phyloP scores from a whole-genome alignment of 768 basidiomycete species.

The Boletus pseudopeckii region DNA sequence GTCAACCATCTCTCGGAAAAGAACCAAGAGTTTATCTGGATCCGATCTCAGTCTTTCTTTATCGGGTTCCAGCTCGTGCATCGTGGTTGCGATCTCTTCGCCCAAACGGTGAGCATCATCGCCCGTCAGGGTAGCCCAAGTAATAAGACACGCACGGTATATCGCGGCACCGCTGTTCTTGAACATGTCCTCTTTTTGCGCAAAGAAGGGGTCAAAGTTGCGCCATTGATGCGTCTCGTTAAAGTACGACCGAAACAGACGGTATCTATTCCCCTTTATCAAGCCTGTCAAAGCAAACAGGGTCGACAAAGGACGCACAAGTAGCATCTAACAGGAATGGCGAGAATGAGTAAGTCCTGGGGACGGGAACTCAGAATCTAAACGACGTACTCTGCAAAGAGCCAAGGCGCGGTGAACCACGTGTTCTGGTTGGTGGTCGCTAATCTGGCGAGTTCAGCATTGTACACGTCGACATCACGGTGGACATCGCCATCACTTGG shows the following conservation, averaged over 20 bases:
- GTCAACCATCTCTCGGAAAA: conserved; percentile 85
- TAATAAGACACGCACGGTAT: conserved; percentile 50
- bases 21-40: conserved; percentile 50
- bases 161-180: conserved; percentile 74
- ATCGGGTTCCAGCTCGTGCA: conserved; percentile 60
- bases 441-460: conserved; percentile 60
- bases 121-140: not conserved
- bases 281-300: not conserved
- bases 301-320: conserved; percentile 42
- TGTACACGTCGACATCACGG: conserved; percentile 57
- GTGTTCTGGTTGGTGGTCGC: conserved; percentile 49
- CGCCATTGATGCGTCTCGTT: conserved; percentile 66
- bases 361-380: not conserved
- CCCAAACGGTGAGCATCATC: not conserved
- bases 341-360: not conserved
- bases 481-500: conserved; percentile 73
- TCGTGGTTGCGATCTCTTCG: conserved; percentile 68
- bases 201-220: conserved; percentile 76
- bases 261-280: conserved; percentile 55
- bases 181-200: conserved; percentile 80
- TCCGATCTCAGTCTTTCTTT: conserved; percentile 44
- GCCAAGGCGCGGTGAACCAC: conserved; percentile 94
- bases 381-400: conserved; percentile 82
- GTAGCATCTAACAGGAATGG: conserved; percentile 53
- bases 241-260: conserved; percentile 73